Percentiles rank a stretch among this genome's conserved stretches.
Evolutionary conservation across 73 alveolate genomes (phyloP).

Genomic region (Symbiodinium natans): DNA sequence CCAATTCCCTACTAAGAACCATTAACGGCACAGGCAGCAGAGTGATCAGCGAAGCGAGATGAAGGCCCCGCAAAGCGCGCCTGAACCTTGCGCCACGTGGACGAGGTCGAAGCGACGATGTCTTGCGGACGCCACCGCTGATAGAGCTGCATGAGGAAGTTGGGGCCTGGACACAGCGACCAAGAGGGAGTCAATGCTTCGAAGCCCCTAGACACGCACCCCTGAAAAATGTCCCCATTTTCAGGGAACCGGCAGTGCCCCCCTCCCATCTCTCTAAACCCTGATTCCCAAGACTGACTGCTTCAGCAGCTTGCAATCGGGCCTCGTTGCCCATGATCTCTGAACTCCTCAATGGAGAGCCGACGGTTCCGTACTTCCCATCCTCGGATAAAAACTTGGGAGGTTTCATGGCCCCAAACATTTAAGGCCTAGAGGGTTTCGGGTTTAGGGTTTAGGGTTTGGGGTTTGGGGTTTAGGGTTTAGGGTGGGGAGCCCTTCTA

Average conservation of each 20-base stretch:
- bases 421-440: neutral
- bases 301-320: neutral
- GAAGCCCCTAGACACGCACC: too few relatives aligned
- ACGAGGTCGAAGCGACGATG: neutral
- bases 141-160: slow-evolving; percentile 32
- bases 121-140: slow-evolving; percentile 36
- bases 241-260: too few relatives aligned
- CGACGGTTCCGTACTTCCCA: neutral
- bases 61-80: too few relatives aligned
- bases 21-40: too few relatives aligned
- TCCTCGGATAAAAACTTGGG: neutral
- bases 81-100: neutral
- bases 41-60: too few relatives aligned
- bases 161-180: neutral
- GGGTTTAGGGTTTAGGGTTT: neutral
- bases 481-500: neutral
- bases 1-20: too few relatives aligned
- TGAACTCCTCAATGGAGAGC: neutral
- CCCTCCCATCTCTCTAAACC: neutral
- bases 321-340: neutral
- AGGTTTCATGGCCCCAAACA: neutral
- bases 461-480: neutral
- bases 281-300: neutral
- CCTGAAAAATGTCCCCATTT: too few relatives aligned
- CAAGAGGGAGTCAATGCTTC: too few relatives aligned